Base-by-base conservation (phyloP, 345 rosid species). In the Sisymbrium altissimum region DNA sequence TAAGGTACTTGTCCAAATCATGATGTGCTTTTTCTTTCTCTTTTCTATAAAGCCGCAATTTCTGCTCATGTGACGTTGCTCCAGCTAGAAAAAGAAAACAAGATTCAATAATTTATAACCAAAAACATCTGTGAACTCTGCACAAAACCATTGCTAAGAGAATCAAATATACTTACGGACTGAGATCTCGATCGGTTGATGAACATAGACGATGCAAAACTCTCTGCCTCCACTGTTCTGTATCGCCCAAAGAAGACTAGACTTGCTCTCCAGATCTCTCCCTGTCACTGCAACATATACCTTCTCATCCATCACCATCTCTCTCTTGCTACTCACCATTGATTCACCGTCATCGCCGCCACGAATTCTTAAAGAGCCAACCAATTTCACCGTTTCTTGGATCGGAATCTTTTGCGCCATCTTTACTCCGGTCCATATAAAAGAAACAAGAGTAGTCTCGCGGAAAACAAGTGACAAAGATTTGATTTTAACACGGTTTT, bases 131-230 rank as follows among this genome's bases (percentile, higher is more conserved):
- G n/a, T 4, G 35, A 52, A 52, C 35, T 49, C 13, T 63, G 0
- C 40, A 48, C 13, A 36, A 60, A 4, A 57, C 3, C 21, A 38
- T 7, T 39, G 23, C 9, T 17, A 39, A 27, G 2, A 5, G 3
- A 18, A 17, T 18, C 14, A 38, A 71, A 62, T 1, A 29, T 10
- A 72, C 76, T 64, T 64, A 72, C 70, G 1, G 9, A 4, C 9
- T 40, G 50, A 72, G 64, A 74, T 74, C 67, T 73, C 75, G 0
- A 86, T 68, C 0, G 88, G 92, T 52, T 79, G 83, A 64, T 87
- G 87, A 70, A 93, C 96, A 72, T 85, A 81, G 62, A 89, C 36
- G 35, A 93, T 72, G 65, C 93, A 89, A 56, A 87, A 80, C 68
- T 76, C 79, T 78, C 72, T 89, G 55, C 87, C 88, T 63, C 85